A percentile compares a stretch with the other conserved stretches of the same genome.
Evolutionary conservation across 2,329 filamentous ascomycete genomes (phyloP).

Genomic region (Juglanconis sp.): DNA sequence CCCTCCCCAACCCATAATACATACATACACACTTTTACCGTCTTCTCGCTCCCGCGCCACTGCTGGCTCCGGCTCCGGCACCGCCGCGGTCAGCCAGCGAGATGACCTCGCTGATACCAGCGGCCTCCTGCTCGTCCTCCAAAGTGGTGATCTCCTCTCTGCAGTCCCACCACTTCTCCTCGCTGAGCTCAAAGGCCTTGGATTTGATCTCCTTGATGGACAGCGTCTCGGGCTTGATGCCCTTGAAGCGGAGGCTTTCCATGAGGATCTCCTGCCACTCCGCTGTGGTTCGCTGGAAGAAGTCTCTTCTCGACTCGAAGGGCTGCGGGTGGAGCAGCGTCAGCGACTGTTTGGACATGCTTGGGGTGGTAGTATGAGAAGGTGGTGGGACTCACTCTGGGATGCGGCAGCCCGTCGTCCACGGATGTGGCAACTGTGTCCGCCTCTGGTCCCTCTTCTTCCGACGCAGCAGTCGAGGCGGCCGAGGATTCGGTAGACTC

Average conservation of each 20-base stretch:
- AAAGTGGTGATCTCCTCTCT: constrained; percentile 87
- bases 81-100: constrained; percentile 71
- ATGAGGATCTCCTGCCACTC: constrained; percentile 90
- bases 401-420: constrained; percentile 74
- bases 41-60: constrained; percentile 23
- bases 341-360: background rate
- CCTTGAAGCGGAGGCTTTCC: constrained; percentile 67
- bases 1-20: background rate
- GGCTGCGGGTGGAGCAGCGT: constrained; percentile 50
- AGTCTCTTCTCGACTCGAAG: constrained; percentile 87
- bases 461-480: constrained; percentile 21
- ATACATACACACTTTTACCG: background rate
- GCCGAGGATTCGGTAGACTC: constrained; percentile 26
- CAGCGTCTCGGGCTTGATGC: constrained; percentile 63
- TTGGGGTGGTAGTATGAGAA: background rate
- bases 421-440: constrained; percentile 49
- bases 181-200: constrained; percentile 82
- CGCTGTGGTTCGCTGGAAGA: constrained; percentile 81
- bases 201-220: constrained; percentile 89
- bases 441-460: constrained; percentile 46
- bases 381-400: constrained; percentile 42
- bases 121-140: constrained; percentile 94
- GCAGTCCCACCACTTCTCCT: constrained; percentile 99
- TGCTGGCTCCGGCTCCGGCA: constrained; percentile 39
- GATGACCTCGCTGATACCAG: constrained; percentile 91